A percentile compares a stretch with the other conserved stretches of the same genome.
Evolutionary conservation across 192 early-diverging fungal species (phyloP).

Genomic region (Backusella australiensis): DNA sequence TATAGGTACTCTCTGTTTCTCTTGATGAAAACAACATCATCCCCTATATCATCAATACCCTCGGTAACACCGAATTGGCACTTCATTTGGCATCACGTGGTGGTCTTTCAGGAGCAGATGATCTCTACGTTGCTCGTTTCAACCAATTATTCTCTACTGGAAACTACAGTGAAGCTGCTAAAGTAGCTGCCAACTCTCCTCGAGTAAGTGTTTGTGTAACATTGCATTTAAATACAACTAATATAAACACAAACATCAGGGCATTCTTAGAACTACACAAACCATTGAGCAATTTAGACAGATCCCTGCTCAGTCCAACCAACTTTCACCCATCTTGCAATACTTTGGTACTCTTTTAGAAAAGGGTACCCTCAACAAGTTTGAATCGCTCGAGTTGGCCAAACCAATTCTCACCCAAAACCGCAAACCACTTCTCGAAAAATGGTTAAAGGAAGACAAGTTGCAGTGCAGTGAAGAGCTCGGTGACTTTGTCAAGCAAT

Average conservation of each 20-base stretch:
- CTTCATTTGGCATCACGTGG: conserved; percentile 86
- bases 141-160: conserved; percentile 76
- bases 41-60: conserved; percentile 82
- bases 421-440: conserved; percentile 92
- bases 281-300: conserved; percentile 96
- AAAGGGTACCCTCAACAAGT: conserved; percentile 91
- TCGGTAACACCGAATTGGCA: conserved; percentile 88
- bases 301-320: conserved; percentile 69
- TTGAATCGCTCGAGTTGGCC: conserved; percentile 93
- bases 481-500: conserved; percentile 93
- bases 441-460: conserved; percentile 99
- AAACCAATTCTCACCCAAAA: conserved; percentile 87
- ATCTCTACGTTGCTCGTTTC: conserved; percentile 90
- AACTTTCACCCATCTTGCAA: conserved; percentile 91
- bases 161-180: conserved; percentile 86
- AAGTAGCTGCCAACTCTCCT: conserved; percentile 93
- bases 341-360: conserved; percentile 97
- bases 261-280: conserved; percentile 89
- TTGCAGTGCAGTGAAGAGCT: conserved; percentile 97
- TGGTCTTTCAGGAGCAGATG: conserved; percentile 91
- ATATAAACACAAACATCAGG: conserved; percentile 37
- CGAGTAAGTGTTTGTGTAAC: conserved; percentile 42
- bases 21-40: conserved; percentile 90
- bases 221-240: not conserved
- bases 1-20: conserved; percentile 88